Percentiles rank a stretch among this genome's conserved stretches.
Conservation (phyloP, 176 grass and related monocot genomes). For the Poa annua region DNA sequence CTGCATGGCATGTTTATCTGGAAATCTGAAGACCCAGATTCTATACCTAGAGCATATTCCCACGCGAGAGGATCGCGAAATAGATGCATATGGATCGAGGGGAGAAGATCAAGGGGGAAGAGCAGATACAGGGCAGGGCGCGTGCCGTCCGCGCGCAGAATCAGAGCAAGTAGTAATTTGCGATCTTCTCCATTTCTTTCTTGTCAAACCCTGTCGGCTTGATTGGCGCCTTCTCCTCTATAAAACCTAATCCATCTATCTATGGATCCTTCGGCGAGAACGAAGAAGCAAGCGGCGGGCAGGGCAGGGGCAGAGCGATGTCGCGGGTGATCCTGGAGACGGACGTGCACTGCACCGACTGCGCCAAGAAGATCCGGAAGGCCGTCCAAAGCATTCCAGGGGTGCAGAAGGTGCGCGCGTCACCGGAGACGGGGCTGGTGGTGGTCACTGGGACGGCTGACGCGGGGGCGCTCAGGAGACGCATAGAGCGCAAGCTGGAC, state of each 20-base stretch:
- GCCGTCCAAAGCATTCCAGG: not conserved
- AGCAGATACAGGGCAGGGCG: not conserved
- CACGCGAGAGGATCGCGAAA: not conserved
- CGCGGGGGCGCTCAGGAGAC: not conserved
- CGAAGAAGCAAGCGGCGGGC: too few relatives aligned
- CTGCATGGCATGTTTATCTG: not conserved
- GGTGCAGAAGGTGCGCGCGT: constrained; percentile 17
- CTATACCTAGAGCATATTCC: not conserved
- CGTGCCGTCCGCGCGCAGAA: not conserved
- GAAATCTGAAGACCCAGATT: not conserved
- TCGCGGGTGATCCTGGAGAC: not conserved
- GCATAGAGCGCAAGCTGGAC: not conserved
- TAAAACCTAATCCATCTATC: not conserved
- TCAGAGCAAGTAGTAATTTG: not conserved
- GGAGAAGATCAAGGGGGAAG: not conserved
- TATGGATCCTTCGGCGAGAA: not conserved
- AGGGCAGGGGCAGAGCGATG: not conserved
- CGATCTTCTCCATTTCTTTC: not conserved
- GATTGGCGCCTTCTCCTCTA: not conserved
- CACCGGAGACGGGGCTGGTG: constrained; percentile 24
- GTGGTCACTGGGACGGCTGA: constrained; percentile 16
- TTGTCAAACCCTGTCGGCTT: not conserved
- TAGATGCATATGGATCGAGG: not conserved
- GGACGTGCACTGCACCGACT: not conserved
- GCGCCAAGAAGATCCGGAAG: not conserved